Percentiles rank a stretch among this genome's conserved stretches.
phyloP scores from a whole-genome alignment of 305 asterid genomes.

The Rubia tinctorum region DNA sequence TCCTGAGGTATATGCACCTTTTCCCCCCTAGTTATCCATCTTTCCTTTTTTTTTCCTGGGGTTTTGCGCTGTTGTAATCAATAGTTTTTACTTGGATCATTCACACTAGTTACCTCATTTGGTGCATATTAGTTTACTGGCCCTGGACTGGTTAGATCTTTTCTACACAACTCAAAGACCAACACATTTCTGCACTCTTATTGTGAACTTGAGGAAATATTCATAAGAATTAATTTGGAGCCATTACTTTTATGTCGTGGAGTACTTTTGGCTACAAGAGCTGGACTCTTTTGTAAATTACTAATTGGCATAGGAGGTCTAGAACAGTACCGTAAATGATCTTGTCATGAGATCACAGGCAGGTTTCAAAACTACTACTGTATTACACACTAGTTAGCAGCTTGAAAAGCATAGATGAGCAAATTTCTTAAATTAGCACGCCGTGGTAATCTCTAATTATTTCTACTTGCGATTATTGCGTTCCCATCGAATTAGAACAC shows the following conservation, averaged over 20 bases:
- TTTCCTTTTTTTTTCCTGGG: constrained; percentile 19
- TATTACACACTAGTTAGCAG: not conserved
- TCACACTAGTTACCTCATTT: not conserved
- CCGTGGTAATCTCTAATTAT: not conserved
- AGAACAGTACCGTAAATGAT: not conserved
- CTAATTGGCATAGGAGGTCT: not conserved
- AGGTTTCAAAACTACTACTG: not conserved
- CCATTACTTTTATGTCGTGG: not conserved
- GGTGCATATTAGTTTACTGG: not conserved
- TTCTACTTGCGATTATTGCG: not conserved
- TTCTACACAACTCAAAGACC: not conserved
- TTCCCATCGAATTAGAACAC: not conserved
- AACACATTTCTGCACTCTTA: not conserved
- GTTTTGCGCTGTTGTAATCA: constrained; percentile 10
- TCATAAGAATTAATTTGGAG: not conserved
- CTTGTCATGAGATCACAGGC: not conserved
- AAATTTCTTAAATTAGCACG: not conserved
- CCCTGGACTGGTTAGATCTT: not conserved
- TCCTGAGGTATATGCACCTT: constrained; percentile 49
- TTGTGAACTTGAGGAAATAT: not conserved
- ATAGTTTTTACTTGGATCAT: not conserved
- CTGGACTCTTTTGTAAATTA: not conserved
- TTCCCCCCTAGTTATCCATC: not conserved
- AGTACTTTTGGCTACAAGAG: not conserved
- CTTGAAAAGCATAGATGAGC: not conserved